A percentile compares a stretch with the other conserved stretches of the same genome.
These are phyloP conservation scores for Penicillium italicum DNA, from an alignment of 2,329 filamentous ascomycete species.

Conservation along the genomic window DNA sequence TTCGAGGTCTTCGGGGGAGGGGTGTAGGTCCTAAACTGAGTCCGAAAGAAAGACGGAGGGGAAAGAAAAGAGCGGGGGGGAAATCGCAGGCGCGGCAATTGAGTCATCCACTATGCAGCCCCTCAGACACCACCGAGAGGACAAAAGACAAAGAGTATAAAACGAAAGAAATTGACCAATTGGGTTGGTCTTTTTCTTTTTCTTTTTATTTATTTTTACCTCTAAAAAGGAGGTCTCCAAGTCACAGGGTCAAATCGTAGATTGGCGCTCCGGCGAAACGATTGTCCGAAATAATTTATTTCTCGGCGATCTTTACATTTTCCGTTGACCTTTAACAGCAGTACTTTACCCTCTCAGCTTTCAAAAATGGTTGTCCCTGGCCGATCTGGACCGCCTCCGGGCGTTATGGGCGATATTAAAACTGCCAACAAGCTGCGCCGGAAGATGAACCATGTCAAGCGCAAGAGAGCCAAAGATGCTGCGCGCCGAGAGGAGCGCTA, in stretches of 20 bases:
- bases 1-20: constrained; percentile 35
- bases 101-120: constrained; percentile 40
- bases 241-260: constrained; percentile 10
- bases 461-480: constrained; percentile 73
- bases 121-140: constrained; percentile 21
- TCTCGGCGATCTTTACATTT: constrained; percentile 19
- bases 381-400: constrained; percentile 42
- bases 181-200: constrained; percentile 6
- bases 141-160: constrained; percentile 12
- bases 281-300: constrained; percentile 32
- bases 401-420: constrained; percentile 51
- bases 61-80: constrained; percentile 35
- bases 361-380: constrained; percentile 50
- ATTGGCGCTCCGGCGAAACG: constrained; percentile 21
- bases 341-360: not conserved
- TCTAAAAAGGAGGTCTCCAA: constrained; percentile 10
- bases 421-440: constrained; percentile 75
- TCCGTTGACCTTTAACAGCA: constrained; percentile 4
- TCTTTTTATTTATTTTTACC: constrained; percentile 8
- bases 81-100: constrained; percentile 32
- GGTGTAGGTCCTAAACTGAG: constrained; percentile 42
- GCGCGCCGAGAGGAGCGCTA: constrained; percentile 73
- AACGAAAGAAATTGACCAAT: constrained; percentile 10
- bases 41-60: constrained; percentile 31
- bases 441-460: constrained; percentile 71